phyloP scores from a whole-genome alignment of 768 basidiomycete genomes.

The Termitomyces sp. region DNA sequence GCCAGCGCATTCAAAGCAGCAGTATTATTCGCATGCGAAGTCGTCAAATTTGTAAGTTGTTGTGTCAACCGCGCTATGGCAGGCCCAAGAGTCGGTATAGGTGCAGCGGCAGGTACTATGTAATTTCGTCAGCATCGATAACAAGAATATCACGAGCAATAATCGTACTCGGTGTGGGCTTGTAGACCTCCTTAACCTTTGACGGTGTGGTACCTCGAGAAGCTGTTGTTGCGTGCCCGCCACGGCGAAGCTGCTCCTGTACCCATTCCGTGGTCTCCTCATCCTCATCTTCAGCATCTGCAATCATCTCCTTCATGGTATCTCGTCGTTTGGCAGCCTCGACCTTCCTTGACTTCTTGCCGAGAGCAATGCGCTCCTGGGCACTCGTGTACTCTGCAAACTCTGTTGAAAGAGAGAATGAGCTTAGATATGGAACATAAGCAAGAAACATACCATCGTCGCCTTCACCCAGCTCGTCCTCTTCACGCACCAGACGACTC shows the following conservation, averaged over 20 bases:
- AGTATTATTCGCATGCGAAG: slow-evolving; percentile 64
- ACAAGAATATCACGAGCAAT: background rate
- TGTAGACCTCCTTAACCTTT: slow-evolving; percentile 55
- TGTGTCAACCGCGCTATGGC: slow-evolving; percentile 58
- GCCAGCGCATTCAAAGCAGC: slow-evolving; percentile 49
- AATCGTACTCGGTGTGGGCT: slow-evolving; percentile 60
- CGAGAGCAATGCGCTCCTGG: slow-evolving; percentile 79
- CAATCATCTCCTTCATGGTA: slow-evolving; percentile 75
- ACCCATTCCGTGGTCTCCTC: slow-evolving; percentile 88
- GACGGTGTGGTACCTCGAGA: slow-evolving; percentile 21
- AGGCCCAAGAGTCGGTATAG: slow-evolving; percentile 59
- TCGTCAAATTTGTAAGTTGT: slow-evolving; percentile 52
- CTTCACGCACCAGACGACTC: slow-evolving; percentile 76
- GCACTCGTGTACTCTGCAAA: slow-evolving; percentile 86
- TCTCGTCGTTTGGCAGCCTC: slow-evolving; percentile 65
- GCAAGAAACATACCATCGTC: slow-evolving; percentile 64
- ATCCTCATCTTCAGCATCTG: slow-evolving; percentile 76
- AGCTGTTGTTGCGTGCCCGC: slow-evolving; percentile 48
- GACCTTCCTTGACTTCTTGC: slow-evolving; percentile 72
- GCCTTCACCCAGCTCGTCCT: slow-evolving; percentile 83
- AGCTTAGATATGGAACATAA: background rate
- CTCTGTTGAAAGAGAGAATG: slow-evolving; percentile 37
- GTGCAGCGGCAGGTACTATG: slow-evolving; percentile 59
- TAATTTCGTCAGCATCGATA: slow-evolving; percentile 9
- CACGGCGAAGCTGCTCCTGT: slow-evolving; percentile 73